A percentile compares a stretch with the other conserved stretches of the same genome.
Evolutionary conservation across 2,329 filamentous ascomycete genomes (phyloP).

Genomic region (Chalaropsis ovoidea): DNA sequence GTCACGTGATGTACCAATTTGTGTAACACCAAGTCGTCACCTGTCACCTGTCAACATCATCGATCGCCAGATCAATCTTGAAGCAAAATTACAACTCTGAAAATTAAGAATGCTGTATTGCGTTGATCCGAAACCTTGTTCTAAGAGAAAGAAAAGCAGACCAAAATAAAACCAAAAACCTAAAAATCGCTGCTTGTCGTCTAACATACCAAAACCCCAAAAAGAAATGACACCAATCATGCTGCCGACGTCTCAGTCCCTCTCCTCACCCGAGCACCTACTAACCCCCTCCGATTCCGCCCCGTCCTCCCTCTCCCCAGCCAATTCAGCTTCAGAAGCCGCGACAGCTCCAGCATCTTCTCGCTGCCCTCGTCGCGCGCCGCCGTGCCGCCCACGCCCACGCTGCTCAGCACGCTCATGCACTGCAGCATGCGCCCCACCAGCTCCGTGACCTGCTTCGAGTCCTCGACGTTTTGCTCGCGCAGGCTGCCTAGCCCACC

Average conservation of each 20-base stretch:
- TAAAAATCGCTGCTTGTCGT: neutral
- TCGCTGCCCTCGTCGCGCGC: constrained; percentile 61
- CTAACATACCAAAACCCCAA: neutral
- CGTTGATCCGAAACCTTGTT: no score
- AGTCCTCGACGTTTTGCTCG: constrained; percentile 55
- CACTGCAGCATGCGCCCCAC: constrained; percentile 95
- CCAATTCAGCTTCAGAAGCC: constrained; percentile 93
- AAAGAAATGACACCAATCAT: neutral
- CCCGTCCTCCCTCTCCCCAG: constrained; percentile 81
- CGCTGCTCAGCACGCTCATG: constrained; percentile 74
- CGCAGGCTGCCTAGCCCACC: constrained; percentile 34
- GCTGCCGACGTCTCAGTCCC: constrained; percentile 32
- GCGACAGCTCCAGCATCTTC: constrained; percentile 73
- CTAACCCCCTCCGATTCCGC: constrained; percentile 78
- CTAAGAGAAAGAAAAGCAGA: neutral
- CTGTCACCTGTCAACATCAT: no score
- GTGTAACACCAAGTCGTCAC: neutral
- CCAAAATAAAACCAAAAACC: neutral
- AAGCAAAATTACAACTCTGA: no score
- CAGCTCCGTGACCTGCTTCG: constrained; percentile 79
- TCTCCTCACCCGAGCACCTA: constrained; percentile 53
- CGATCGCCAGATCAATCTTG: no score
- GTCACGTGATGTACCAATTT: no score
- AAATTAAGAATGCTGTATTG: no score
- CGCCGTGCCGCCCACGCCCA: constrained; percentile 40